These are phyloP conservation scores for Datisca glomerata DNA, from an alignment of 306 rosid species.

Conservation along the genomic window DNA sequence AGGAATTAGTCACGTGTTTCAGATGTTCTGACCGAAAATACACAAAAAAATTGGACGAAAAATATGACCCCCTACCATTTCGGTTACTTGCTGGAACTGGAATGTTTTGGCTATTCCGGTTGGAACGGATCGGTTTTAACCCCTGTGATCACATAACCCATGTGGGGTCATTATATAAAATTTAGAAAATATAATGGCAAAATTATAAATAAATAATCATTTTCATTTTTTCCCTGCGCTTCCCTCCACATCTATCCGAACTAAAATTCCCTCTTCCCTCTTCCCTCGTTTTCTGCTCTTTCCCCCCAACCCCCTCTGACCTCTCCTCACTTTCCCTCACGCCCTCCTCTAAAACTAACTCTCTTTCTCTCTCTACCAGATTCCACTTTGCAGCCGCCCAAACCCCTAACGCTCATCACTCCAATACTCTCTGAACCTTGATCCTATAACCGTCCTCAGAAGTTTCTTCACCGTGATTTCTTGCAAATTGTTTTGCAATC, in stretches of 20 bases:
- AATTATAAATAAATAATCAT: not conserved
- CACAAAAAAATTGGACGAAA: no score
- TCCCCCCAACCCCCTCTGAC: conserved; percentile 18
- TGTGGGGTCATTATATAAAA: no score
- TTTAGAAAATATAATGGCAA: no score
- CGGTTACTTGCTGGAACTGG: no score
- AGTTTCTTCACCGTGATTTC: not conserved
- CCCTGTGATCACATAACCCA: no score
- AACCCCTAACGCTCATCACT: conserved; percentile 13
- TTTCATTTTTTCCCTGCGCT: conserved; percentile 22
- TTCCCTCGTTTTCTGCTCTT: conserved; percentile 95
- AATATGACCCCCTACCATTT: no score
- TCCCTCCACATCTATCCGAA: conserved; percentile 99
- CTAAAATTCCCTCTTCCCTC: conserved; percentile 91
- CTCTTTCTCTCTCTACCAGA: conserved; percentile 17
- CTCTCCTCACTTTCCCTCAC: conserved; percentile 10
- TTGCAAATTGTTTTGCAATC: not conserved
- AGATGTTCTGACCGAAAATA: no score
- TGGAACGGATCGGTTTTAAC: no score
- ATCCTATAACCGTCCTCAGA: conserved; percentile 7
- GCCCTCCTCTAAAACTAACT: conserved; percentile 8
- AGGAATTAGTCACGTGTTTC: no score
- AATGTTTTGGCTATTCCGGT: no score
- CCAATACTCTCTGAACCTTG: conserved; percentile 1
- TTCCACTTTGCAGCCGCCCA: conserved; percentile 23